Evolutionary conservation across 768 basidiomycete genomes (phyloP).

Genomic region (Lactarius deliciosus): DNA sequence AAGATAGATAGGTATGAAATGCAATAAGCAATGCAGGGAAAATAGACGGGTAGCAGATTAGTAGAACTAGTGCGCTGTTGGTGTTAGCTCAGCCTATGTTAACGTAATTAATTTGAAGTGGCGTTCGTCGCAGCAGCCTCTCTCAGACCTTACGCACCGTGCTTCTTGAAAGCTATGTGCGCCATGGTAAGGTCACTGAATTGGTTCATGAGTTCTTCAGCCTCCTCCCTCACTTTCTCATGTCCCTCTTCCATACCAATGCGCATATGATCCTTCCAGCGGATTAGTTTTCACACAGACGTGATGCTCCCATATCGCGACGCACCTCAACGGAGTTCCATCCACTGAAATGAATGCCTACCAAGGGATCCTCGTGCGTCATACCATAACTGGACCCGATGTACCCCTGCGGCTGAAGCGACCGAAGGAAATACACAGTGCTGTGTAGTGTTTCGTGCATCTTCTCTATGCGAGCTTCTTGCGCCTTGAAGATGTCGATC

Average conservation of each 20-base stretch:
- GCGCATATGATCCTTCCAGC: background rate
- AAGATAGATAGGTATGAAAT: background rate
- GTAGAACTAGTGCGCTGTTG: background rate
- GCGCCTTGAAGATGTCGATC: background rate
- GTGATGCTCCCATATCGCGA: background rate
- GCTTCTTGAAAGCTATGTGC: background rate
- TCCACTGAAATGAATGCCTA: slow-evolving; percentile 3
- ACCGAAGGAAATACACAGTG: background rate
- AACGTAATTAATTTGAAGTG: background rate
- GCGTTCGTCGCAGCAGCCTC: background rate
- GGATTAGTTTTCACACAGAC: background rate
- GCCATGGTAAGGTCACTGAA: background rate
- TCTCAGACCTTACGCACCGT: background rate
- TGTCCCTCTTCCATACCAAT: background rate
- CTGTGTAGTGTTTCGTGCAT: background rate
- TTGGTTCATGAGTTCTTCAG: background rate
- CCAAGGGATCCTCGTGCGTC: background rate
- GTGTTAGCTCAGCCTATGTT: background rate
- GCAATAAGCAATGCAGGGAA: background rate
- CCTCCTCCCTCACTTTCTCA: background rate
- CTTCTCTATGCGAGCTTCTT: background rate
- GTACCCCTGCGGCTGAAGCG: slow-evolving; percentile 5
- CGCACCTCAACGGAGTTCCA: slow-evolving; percentile 17
- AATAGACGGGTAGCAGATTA: no score
- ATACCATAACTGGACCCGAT: slow-evolving; percentile 3